These are phyloP conservation scores for Acephala macrosclerotiorum DNA, from an alignment of 2,329 filamentous ascomycete genomes.

Conservation along the genomic window DNA sequence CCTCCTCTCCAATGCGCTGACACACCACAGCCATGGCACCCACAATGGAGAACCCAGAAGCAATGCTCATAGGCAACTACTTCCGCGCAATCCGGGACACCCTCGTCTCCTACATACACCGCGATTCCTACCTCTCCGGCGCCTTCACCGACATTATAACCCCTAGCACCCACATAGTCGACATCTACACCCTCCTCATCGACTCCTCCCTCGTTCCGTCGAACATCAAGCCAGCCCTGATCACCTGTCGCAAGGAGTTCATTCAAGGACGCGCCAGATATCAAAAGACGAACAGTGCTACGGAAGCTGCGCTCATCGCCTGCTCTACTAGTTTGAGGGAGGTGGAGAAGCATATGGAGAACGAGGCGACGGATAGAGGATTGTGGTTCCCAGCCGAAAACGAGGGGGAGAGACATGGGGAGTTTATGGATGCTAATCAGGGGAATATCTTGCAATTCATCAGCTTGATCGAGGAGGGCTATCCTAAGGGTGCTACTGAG, in stretches of 20 bases:
- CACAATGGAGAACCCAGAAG: neutral
- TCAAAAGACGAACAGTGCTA: neutral
- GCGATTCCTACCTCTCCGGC: constrained; percentile 5
- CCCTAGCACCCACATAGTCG: neutral
- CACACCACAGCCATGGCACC: neutral
- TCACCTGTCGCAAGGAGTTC: neutral
- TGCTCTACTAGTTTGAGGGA: neutral
- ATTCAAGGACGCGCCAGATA: neutral
- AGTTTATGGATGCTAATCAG: neutral
- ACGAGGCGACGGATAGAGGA: neutral
- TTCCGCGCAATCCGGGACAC: neutral
- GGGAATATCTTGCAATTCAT: neutral
- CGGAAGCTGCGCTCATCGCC: neutral
- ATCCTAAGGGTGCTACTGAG: neutral
- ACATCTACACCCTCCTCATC: constrained; percentile 7
- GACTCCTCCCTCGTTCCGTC: neutral
- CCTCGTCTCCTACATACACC: neutral
- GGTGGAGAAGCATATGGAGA: neutral
- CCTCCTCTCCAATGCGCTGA: too few relatives aligned
- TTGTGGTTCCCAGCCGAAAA: neutral
- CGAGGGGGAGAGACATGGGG: neutral
- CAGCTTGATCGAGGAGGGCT: neutral
- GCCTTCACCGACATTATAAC: neutral
- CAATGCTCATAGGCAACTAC: neutral
- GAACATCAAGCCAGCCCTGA: neutral